Conservation (phyloP, 371 early-diverging fungal genomes). For the Entomophthora muscae region DNA sequence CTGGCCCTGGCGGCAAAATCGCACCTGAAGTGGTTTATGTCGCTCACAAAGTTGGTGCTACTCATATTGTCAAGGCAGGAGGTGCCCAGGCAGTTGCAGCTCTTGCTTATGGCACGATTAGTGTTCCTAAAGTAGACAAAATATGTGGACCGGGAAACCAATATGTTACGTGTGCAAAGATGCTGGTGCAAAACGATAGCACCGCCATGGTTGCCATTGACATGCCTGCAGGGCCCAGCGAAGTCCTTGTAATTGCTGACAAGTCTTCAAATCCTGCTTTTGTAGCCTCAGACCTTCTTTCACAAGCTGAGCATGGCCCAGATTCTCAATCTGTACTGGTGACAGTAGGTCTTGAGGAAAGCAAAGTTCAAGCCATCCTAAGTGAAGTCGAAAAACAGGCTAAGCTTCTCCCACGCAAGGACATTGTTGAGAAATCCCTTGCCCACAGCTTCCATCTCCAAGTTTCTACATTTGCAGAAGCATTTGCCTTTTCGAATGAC, state of each 20-base stretch:
- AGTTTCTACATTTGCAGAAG: slow-evolving; percentile 51
- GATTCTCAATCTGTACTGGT: slow-evolving; percentile 94
- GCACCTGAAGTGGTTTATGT: slow-evolving; percentile 94
- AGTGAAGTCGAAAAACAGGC: slow-evolving; percentile 68
- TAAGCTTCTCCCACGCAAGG: slow-evolving; percentile 64
- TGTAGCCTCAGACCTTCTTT: slow-evolving; percentile 86
- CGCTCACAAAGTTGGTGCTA: slow-evolving; percentile 90
- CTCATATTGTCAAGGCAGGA: slow-evolving; percentile 78
- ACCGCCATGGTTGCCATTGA: slow-evolving; percentile 86
- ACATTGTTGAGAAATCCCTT: slow-evolving; percentile 73
- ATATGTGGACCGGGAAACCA: slow-evolving; percentile 98
- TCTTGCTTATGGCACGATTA: slow-evolving; percentile 92
- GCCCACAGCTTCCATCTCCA: slow-evolving; percentile 59
- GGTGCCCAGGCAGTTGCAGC: slow-evolving; percentile 98
- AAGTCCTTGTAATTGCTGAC: slow-evolving; percentile 90
- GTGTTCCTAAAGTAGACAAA: slow-evolving; percentile 94
- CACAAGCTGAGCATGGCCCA: slow-evolving; percentile 93
- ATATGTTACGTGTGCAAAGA: slow-evolving; percentile 96
- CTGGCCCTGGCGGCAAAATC: slow-evolving; percentile 73
- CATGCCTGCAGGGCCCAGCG: slow-evolving; percentile 98
- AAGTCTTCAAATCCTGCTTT: slow-evolving; percentile 61
- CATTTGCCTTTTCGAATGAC: slow-evolving; percentile 74
- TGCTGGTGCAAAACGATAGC: slow-evolving; percentile 85
- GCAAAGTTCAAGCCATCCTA: slow-evolving; percentile 52
- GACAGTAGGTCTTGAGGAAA: slow-evolving; percentile 47